Evolutionary conservation across 768 basidiomycete species (phyloP).

Genomic region (Russula ochroleuca): DNA sequence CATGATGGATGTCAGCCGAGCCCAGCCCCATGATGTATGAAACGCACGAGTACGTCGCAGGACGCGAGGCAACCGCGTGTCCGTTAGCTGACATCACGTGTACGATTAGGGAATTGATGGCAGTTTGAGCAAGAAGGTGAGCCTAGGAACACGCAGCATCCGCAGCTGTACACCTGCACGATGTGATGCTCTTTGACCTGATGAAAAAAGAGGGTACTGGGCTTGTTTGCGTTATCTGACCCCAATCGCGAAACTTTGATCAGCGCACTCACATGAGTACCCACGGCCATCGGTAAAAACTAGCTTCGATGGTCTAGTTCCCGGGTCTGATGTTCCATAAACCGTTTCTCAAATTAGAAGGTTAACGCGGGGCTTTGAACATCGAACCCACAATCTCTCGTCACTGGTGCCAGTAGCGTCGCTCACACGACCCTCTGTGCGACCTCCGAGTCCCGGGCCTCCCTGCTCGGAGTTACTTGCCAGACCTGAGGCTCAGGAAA

Average conservation of each 20-base stretch:
- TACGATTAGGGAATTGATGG: not conserved
- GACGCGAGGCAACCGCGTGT: conserved; percentile 24
- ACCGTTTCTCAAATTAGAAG: not conserved
- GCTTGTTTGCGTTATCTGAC: conserved; percentile 9
- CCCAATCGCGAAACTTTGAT: conserved; percentile 7
- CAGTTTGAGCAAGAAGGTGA: not conserved
- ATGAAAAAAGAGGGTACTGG: conserved; percentile 11
- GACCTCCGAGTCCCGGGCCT: not conserved
- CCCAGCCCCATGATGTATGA: conserved; percentile 14
- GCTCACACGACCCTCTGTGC: not conserved
- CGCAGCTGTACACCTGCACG: conserved; percentile 5
- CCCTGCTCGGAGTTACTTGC: not conserved
- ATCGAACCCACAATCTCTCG: not conserved
- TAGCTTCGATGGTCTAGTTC: conserved; percentile 2
- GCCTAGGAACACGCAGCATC: not conserved
- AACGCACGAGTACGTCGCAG: conserved; percentile 14
- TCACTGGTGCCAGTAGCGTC: not conserved
- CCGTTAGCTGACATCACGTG: conserved; percentile 6
- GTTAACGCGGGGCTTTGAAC: not conserved
- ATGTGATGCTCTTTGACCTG: not conserved
- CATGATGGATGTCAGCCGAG: conserved; percentile 10
- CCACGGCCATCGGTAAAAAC: conserved; percentile 3
- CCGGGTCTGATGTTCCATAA: not conserved
- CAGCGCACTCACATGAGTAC: not conserved
- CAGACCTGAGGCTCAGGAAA: not conserved